A percentile compares a stretch with the other conserved stretches of the same genome.
phyloP scores from a whole-genome alignment of 2,329 filamentous ascomycete genomes.

The Camillea tinctor region DNA sequence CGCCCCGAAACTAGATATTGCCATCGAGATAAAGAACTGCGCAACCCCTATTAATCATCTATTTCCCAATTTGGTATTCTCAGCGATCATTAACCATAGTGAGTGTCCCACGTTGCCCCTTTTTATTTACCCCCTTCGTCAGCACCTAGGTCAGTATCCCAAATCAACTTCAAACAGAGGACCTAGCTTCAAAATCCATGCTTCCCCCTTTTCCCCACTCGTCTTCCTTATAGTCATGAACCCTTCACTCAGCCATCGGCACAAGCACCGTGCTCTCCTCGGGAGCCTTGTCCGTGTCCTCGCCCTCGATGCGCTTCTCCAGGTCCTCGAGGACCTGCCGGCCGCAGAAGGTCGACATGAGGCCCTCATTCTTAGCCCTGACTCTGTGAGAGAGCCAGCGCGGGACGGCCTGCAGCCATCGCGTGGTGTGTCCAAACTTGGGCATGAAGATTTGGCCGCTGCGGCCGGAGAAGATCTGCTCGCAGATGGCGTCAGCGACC shows the following conservation, averaged over 20 bases:
- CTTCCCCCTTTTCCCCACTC: background rate
- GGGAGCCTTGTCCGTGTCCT: slow-evolving; percentile 12
- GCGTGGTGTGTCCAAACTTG: slow-evolving; percentile 38
- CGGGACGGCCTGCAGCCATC: slow-evolving; percentile 53
- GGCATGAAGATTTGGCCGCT: slow-evolving; percentile 59
- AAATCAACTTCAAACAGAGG: background rate
- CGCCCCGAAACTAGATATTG: background rate
- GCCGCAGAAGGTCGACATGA: slow-evolving; percentile 45
- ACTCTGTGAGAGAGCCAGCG: slow-evolving; percentile 60
- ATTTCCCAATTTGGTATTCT: background rate
- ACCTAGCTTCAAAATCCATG: background rate
- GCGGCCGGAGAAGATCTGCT: slow-evolving; percentile 56
- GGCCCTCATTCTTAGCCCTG: slow-evolving; percentile 41
- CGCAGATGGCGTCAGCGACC: slow-evolving; percentile 62
- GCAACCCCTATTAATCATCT: background rate
- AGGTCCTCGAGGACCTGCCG: slow-evolving; percentile 49
- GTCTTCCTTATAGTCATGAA: background rate
- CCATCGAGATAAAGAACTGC: background rate
- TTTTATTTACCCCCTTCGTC: background rate
- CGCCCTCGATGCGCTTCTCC: slow-evolving; percentile 36
- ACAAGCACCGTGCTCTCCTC: slow-evolving; percentile 20
- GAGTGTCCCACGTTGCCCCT: background rate
- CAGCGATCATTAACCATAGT: background rate
- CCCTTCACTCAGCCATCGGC: slow-evolving; percentile 1
- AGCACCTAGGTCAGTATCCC: background rate